phyloP scores from a whole-genome alignment of 768 basidiomycete genomes.

The Agaricus bisporus region DNA sequence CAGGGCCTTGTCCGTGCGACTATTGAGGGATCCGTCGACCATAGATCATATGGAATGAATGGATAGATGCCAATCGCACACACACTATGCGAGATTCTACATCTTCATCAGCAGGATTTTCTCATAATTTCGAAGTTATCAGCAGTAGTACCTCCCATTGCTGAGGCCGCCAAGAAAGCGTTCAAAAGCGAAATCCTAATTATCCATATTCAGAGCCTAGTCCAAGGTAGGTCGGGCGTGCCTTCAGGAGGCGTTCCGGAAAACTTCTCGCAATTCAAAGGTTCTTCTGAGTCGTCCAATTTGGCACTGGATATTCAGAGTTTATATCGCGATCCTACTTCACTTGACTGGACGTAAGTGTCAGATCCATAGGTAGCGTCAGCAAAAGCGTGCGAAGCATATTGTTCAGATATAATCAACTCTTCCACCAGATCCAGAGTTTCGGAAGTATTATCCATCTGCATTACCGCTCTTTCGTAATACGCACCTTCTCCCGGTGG shows the following conservation, averaged over 20 bases:
- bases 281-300: constrained; percentile 25
- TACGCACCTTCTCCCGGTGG: no score
- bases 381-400: constrained; percentile 11
- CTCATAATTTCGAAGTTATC: constrained; percentile 15
- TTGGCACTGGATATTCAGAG: constrained; percentile 23
- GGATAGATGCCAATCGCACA: constrained; percentile 32
- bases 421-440: no score
- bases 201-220: constrained; percentile 24
- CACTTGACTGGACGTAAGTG: constrained; percentile 10
- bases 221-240: constrained; percentile 24
- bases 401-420: neutral
- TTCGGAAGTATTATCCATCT: no score
- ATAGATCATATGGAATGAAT: constrained; percentile 26
- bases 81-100: constrained; percentile 14
- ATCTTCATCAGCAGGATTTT: no score
- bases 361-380: constrained; percentile 11
- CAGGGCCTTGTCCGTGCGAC: constrained; percentile 25
- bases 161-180: constrained; percentile 24
- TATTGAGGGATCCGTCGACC: constrained; percentile 27
- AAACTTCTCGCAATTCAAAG: constrained; percentile 25
- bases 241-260: constrained; percentile 18
- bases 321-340: constrained; percentile 6
- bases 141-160: constrained; percentile 26
- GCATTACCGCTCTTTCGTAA: no score
- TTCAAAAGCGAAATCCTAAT: constrained; percentile 19